Evolutionary conservation across 2,329 filamentous ascomycete species (phyloP).

Genomic region (Talaromyces verruculosus): DNA sequence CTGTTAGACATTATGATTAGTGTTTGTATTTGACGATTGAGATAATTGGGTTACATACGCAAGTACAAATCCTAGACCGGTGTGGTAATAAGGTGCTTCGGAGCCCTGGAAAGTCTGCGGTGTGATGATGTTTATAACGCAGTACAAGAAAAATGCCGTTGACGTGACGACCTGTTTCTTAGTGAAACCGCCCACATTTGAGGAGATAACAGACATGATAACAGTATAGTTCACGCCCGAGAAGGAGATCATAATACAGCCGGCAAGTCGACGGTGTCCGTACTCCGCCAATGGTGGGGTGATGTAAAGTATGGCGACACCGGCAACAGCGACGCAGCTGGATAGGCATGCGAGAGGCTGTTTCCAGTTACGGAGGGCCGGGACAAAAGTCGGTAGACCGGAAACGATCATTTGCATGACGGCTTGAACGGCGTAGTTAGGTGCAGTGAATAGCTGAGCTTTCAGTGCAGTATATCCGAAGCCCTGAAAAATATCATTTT

Average conservation of each 20-base stretch:
- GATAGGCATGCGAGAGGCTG: not conserved
- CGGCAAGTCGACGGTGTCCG: conserved; percentile 5
- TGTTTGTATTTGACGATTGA: not conserved
- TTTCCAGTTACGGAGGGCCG: not conserved
- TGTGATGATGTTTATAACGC: conserved; percentile 26
- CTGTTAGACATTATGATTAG: not conserved
- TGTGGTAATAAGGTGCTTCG: conserved; percentile 25
- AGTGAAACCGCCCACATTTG: conserved; percentile 28
- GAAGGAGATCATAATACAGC: conserved; percentile 21
- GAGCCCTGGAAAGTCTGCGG: conserved; percentile 25
- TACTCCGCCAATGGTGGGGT: not conserved
- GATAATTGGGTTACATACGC: not conserved
- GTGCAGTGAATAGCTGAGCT: conserved; percentile 15
- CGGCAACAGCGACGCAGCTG: not conserved
- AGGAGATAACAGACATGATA: conserved; percentile 1
- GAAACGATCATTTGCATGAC: conserved; percentile 10
- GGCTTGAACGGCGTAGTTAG: conserved; percentile 13
- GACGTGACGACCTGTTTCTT: conserved; percentile 26
- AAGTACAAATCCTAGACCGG: conserved; percentile 19
- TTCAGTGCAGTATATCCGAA: conserved; percentile 18
- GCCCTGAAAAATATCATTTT: not conserved
- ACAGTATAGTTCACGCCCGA: conserved; percentile 13
- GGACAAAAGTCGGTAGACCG: not conserved
- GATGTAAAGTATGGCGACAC: not conserved
- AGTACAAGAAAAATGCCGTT: conserved; percentile 25